These are phyloP conservation scores for Parathielavia appendiculata DNA, from an alignment of 495 filamentous ascomycete species.

Conservation along the genomic window DNA sequence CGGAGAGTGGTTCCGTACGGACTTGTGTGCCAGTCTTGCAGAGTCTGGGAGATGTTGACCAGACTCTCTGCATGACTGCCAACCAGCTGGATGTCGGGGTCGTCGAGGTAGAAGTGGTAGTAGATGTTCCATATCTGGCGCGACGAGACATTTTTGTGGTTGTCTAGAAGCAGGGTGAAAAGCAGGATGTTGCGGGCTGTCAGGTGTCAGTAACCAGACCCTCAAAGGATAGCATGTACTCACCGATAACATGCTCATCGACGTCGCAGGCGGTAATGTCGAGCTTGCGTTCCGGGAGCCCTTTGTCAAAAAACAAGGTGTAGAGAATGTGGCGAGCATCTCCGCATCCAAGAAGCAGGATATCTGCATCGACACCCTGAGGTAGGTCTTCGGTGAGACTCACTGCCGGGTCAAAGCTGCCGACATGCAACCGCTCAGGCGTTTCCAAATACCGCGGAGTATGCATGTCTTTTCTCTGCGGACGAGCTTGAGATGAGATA, in stretches of 20 bases:
- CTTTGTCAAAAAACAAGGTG: constrained; percentile 36
- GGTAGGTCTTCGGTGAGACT: constrained; percentile 46
- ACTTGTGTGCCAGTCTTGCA: constrained; percentile 34
- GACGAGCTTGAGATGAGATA: neutral
- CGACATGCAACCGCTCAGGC: constrained; percentile 39
- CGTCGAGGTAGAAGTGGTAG: constrained; percentile 47
- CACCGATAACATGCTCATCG: constrained; percentile 46
- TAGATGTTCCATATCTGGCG: constrained; percentile 50
- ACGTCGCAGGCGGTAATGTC: constrained; percentile 45
- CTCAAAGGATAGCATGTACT: neutral
- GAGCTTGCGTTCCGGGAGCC: constrained; percentile 22
- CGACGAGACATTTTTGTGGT: constrained; percentile 20
- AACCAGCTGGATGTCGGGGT: constrained; percentile 33
- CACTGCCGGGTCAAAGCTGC: constrained; percentile 50
- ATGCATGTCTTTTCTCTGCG: constrained; percentile 19
- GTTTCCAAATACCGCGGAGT: constrained; percentile 15
- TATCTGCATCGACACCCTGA: constrained; percentile 39
- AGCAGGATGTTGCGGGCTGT: constrained; percentile 51
- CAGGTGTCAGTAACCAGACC: constrained; percentile 5
- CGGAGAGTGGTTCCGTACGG: constrained; percentile 33
- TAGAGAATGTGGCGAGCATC: constrained; percentile 51
- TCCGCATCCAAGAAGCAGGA: constrained; percentile 51
- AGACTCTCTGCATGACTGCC: constrained; percentile 40
- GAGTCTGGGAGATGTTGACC: constrained; percentile 27
- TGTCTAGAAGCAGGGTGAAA: constrained; percentile 42